Evolutionary conservation across 176 grass and related monocot species (phyloP), one percentile per base, ranked within the genome.

Genomic region (Aegilops longissima): DNA sequence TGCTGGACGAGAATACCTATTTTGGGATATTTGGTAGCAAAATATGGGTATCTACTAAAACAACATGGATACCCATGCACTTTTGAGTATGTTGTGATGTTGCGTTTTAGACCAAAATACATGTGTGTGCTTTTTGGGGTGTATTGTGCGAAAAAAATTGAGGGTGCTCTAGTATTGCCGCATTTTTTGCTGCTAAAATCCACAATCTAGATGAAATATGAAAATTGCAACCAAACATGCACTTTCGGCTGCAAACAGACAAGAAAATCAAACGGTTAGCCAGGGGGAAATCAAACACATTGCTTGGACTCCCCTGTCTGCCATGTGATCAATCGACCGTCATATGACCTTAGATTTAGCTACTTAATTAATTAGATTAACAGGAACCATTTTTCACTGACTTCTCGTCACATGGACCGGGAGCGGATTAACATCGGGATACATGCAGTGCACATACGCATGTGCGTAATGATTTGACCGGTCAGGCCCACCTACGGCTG

Each of bases 291-390:
- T 58, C 17, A 51, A 23, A 16, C 25, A 69, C 20, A 21, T 14
- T 51, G 62, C 38, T 51, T 40, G 30, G 40, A 13, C 24, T 21
- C 5, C 42, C 38, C 27, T 70, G 66, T 83, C 81, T 61, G 23
- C 52, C 52, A 83, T 83, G 69, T 44, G 52, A 73, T 74, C 39
- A 27, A 8, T 45, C 71, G 14, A 4, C 42, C 30, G 17, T 81
- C 45, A 61, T 24, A 70, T 70, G 54, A 70, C 18, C 14, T 40
- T 73, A 73, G 35, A 75, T 84, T 84, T 84, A 12, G 23, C 20
- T 75, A 12, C 0, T 29, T 6, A 11, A 31, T 21, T 49, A 67
- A 65, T 11, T 66, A 45, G 3, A 45, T 49, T 67, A 81, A 66
- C 62, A 81, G 9, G 23, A 54, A 54, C 51, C 47, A 71, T 45